phyloP scores from a whole-genome alignment of 2,329 filamentous ascomycete genomes.

The Paraphaeosphaeria minitans region DNA sequence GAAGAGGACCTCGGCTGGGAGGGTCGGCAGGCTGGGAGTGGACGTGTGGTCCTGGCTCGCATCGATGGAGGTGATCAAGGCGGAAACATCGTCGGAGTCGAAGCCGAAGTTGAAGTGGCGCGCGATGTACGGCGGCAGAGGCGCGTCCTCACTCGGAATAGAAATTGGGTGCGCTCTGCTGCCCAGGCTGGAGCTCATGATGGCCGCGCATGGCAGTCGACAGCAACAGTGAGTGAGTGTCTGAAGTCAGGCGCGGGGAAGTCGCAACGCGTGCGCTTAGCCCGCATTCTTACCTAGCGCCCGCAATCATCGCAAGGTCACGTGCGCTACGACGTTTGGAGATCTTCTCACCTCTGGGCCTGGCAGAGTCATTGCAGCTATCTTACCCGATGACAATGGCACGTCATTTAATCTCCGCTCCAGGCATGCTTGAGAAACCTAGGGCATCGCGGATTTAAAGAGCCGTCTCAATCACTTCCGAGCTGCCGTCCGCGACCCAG shows the following conservation, averaged over 20 bases:
- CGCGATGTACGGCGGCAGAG: conserved; percentile 28
- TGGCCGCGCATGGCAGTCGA: background rate
- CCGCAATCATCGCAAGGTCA: conserved; percentile 7
- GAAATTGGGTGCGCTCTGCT: background rate
- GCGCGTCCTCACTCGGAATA: background rate
- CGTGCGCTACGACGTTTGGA: background rate
- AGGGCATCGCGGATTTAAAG: conserved; percentile 13
- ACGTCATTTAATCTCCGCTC: background rate
- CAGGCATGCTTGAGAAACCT: too few relatives aligned
- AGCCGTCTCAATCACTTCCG: conserved; percentile 12
- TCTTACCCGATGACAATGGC: background rate
- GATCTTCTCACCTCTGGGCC: background rate
- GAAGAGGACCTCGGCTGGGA: conserved; percentile 40
- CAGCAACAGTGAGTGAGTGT: background rate
- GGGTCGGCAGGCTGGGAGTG: conserved; percentile 17
- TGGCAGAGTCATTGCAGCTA: background rate
- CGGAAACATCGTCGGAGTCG: conserved; percentile 31
- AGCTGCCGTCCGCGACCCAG: conserved; percentile 17
- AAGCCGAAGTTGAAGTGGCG: conserved; percentile 33
- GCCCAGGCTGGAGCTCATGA: background rate
- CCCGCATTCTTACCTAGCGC: conserved; percentile 4
- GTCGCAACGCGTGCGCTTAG: conserved; percentile 5
- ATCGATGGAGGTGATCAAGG: conserved; percentile 36
- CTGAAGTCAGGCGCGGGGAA: background rate
- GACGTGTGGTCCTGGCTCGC: conserved; percentile 27